Evolutionary conservation across 192 early-diverging fungal species (phyloP), one percentile per base, ranked within the genome.

Genomic region (Podila epigama): DNA sequence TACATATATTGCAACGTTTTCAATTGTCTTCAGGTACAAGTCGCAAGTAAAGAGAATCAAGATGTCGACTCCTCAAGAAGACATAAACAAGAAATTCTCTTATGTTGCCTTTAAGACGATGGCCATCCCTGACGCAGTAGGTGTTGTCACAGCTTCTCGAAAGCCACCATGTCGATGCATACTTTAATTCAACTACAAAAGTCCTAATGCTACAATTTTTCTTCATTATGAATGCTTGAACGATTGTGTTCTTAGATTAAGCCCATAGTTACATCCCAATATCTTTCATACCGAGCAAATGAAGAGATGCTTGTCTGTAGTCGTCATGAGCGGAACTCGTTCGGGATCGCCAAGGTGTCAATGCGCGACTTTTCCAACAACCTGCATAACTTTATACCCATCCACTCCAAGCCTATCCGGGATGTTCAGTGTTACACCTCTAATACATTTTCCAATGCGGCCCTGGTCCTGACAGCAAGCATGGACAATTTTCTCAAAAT

Each of bases 401-500:
- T 81, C 3, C 79, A 81, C 37, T 48, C 56, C 6, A 62, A 69
- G 7, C 28, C 79, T 18, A 73, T 81, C 28, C 48, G 67, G 39
- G 79, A 81, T 51, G 66, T 75, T 7, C 64, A 68, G 15, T 73
- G 63, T 20, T 71, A 69, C 32, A 68, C 28, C 11, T 5, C 4
- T 6, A 40, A 65, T 13, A 29, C 52, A 22, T 51, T 29, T 27
- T 27, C 35, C 3, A 77, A 77, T 31, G 42, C 39, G n/a, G 51
- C 70, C 9, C 29, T 69, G 10, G 31, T 81, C 15, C 70, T 81
- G 8, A 73, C 79, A 0, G 53, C 79, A 3, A 73, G 79, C 40
- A 29, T 54, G 64, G 79, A 81, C 51, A 75, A 75, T n/a, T 69
- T 67, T 5, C 48, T 81, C 6, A 71, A 73, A 44, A 33, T 81